Base-by-base conservation (phyloP, 1,139 yeast genomes). In the Taiozyma sp. region DNA sequence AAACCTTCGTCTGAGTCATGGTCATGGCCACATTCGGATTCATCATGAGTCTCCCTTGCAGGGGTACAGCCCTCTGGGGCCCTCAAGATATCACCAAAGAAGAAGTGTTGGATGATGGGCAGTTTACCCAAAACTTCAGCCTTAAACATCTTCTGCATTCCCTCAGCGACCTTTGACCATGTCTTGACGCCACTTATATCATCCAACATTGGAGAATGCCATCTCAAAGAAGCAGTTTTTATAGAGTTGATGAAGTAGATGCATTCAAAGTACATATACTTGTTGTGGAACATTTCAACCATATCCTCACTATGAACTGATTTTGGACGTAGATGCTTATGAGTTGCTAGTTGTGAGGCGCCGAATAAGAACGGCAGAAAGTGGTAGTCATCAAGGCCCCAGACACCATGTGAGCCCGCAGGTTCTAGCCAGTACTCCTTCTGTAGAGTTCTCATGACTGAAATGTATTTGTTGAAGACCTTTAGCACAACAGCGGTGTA, bases 351-450 rank as follows among this genome's bases (percentile, higher is more conserved):
- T 66, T 93, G 99, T 2, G 93, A 81, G 0, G 96, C 84, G 44
- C 99, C 97, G 68, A 90, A 87, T 51, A 91, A 66, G 62, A 88
- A 91, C 5, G 96, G 96, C 47, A 93, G 72, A 63, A 92, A 93
- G 66, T 92, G 98, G 68, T 95, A 93, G 66, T 93, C 99, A 67
- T 95, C 99, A 30, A 95, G 75, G 0, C 99, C 99, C 99, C 96
- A 89, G 3, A 89, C 96, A 4, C 96, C 96, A 64, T 89, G 96
- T 0, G 93, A 85, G 0, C 96, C 96, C 0, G 98, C 98, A 0
- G 97, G 97, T 67, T 90, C 97, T 19, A 93, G 74, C 97, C 97
- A 92, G 69, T 93, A 93, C 47, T 62, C 67, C 7, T 66, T 66
- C 52, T 72, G 75, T 38, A 72, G 50, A 0, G 49, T 53, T 53